Base-by-base conservation (phyloP, 495 filamentous ascomycete species). In the Tuber magnatum region DNA sequence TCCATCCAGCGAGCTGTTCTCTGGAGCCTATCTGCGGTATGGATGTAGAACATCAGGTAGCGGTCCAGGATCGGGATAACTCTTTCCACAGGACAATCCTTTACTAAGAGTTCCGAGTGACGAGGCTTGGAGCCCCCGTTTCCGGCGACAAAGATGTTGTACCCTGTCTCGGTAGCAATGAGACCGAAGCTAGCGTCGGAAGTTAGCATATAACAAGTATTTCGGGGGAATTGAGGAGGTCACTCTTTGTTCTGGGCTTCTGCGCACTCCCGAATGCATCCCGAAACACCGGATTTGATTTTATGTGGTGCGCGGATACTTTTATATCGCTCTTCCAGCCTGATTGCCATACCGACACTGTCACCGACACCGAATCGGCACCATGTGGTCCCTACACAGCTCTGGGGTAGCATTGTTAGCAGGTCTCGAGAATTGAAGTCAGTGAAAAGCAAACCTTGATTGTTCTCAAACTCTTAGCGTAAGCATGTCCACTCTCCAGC, bases 191-290 rank as follows among this genome's bases (percentile, higher is more conserved):
- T 68, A 40, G 75, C 70, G 56, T 70, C 38, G 18, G 51, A 42
- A 38, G 44, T 73, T 72, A 70, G 69, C 28, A 18, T 65, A 32
- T 28, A 20, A 18, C 14, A 35, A 3, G 32, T 20, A 35, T 65
- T 28, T 35, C 35, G 56, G 32, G 56, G 28, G 56, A 1, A 6
- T 16, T 61, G 56, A 39, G 18, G 20, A 43, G 84, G 89, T 84
- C 84, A 92, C 90, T 97, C 94, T 82, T 97, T 97, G 82, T 92
- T 97, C 82, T 97, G 94, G 20, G 94, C 94, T 84, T 98, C 94
- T 14, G 94, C 94, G 78, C 94, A 98, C 83, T 98, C 94, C 74
- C 94, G 86, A 39, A 97, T 93, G 80, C 94, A 98, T 41, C 94
- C 94, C 73, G 91, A 93, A 5, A 98, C 94, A 71, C 92, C 94